Base-by-base conservation (phyloP, 2,329 filamentous ascomycete species). In the Fusarium liriodendri region DNA sequence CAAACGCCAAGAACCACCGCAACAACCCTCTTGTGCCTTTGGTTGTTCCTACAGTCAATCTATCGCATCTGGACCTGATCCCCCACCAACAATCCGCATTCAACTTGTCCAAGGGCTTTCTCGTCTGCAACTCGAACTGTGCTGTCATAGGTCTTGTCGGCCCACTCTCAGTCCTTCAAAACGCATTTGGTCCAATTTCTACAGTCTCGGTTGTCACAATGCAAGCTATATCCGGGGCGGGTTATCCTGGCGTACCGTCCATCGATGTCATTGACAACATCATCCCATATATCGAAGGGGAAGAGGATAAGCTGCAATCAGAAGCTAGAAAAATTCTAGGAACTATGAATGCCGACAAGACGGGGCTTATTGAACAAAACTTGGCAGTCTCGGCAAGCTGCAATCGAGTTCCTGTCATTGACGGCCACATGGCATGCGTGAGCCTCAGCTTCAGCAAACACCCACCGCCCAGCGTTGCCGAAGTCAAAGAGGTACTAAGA, bases 251-350 rank as follows among this genome's bases (percentile, higher is more conserved):
- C 74, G 94, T 98, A 40, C 93, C 93, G 81, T 94, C 90, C 83
- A 98, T 98, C 95, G 97, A 98, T 83, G 93, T 98, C 71, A 86
- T 98, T 71, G 97, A 98, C 85, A 98, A 98, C 81, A 93, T 98
- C 2, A 94, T 99, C 50, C 97, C 97, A 8, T 98, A 91, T 84
- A 99, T 98, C 81, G 89, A 89, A 1, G 95, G 95, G 67, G 97
- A 98, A 84, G 97, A 98, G 83, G 95, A 98, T 83, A 98, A 98
- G 87, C 90, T 98, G 32, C 94, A 98, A 86, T 94, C 93, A 5
- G 97, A 98, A 84, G 95, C 96, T 2, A 93, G 94, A 78, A 98
- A 98, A 89, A 98, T 98, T 78, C 89, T 98, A 4, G 96, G 97
- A 61, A 83, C 83, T 37, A 85, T 98, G 77, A 94, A 94, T 79